Conservation (phyloP, 306 rosid species). For the Inga laurina region DNA sequence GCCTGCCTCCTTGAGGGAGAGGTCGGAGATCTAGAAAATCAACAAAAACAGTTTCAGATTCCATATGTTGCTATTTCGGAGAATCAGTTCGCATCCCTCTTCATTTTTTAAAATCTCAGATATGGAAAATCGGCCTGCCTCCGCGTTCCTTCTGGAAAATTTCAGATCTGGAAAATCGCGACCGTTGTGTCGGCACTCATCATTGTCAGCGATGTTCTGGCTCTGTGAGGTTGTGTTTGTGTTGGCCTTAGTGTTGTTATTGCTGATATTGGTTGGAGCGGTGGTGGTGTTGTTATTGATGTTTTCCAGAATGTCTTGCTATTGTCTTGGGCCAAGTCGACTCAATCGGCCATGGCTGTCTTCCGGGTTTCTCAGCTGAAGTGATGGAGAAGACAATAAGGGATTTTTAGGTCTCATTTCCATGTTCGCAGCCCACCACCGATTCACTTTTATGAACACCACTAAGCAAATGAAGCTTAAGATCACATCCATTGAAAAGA, state of each 20-base stretch:
- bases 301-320: conserved; percentile 37
- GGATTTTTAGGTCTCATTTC: conserved; percentile 52
- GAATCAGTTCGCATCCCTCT: too few relatives aligned
- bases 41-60: too few relatives aligned
- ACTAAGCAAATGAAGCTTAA: neutral
- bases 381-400: conserved; percentile 54
- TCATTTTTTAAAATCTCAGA: too few relatives aligned
- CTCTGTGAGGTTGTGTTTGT: conserved; percentile 41
- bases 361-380: conserved; percentile 51
- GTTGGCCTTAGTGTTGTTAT: conserved; percentile 36
- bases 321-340: conserved; percentile 28
- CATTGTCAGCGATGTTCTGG: conserved; percentile 37
- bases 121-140: too few relatives aligned
- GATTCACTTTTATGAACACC: conserved; percentile 52
- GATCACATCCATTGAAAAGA: conserved; percentile 56
- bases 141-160: too few relatives aligned
- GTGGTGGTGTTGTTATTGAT: conserved; percentile 4
- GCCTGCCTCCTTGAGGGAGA: too few relatives aligned
- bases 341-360: conserved; percentile 32
- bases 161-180: too few relatives aligned
- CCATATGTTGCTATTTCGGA: too few relatives aligned
- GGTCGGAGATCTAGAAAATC: too few relatives aligned
- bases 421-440: conserved; percentile 82
- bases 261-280: conserved; percentile 29
- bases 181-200: conserved; percentile 37